Evolutionary conservation across 345 rosid genomes (phyloP).

Genomic region (Eucalyptus marginata): DNA sequence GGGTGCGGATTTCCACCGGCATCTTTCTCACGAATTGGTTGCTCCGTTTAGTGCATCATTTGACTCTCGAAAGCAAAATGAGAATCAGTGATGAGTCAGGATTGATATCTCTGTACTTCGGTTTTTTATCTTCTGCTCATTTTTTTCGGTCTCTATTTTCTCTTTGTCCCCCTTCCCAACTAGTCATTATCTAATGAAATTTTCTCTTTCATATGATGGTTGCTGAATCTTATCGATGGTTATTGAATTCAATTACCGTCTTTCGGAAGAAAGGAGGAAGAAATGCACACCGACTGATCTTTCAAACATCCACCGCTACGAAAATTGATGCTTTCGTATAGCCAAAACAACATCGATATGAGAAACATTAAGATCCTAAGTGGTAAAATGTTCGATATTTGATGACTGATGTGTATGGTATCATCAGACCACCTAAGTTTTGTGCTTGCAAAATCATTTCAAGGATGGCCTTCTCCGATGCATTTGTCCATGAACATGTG

Average conservation of each 20-base stretch:
- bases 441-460: not conserved
- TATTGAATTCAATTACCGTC: not conserved
- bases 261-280: not conserved
- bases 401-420: not conserved
- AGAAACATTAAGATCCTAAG: not conserved
- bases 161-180: not conserved
- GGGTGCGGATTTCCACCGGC: not conserved
- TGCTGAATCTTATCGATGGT: not conserved
- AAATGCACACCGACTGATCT: not conserved
- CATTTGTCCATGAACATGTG: not conserved
- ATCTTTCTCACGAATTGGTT: not conserved
- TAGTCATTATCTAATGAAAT: not conserved
- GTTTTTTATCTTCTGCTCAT: not conserved
- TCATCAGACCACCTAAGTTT: not conserved
- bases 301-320: not conserved
- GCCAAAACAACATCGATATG: not conserved
- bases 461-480: not conserved
- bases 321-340: rapidly evolving
- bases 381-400: not conserved
- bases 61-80: not conserved
- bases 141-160: not conserved
- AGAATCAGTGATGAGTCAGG: not conserved
- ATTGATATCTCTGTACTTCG: not conserved
- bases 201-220: not conserved
- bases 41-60: not conserved